phyloP scores from a whole-genome alignment of 2,329 filamentous ascomycete genomes.

The Amauroascus verrucosus region DNA sequence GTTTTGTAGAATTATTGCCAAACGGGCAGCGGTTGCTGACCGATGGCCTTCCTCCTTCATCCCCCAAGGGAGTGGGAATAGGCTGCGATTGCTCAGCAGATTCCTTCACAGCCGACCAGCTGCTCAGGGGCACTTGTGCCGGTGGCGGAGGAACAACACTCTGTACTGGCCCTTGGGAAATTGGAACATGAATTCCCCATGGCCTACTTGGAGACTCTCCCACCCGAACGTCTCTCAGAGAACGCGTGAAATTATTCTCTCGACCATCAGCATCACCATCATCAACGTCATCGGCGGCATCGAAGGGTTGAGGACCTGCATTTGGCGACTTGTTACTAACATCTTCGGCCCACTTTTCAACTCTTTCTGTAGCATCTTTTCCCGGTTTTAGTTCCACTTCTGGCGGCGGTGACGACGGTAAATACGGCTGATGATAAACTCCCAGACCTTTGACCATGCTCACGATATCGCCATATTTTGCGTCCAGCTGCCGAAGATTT shows the following conservation, averaged over 20 bases:
- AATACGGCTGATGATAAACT: constrained; percentile 75
- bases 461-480: constrained; percentile 84
- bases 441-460: constrained; percentile 91
- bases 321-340: constrained; percentile 51
- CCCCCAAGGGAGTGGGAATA: constrained; percentile 4
- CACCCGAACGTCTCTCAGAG: constrained; percentile 78
- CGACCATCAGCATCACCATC: constrained; percentile 44
- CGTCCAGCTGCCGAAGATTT: constrained; percentile 77
- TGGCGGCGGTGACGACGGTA: constrained; percentile 48
- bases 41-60: background rate
- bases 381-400: constrained; percentile 30
- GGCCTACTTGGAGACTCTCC: constrained; percentile 88
- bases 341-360: constrained; percentile 76
- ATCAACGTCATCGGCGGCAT: constrained; percentile 22
- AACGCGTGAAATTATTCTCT: constrained; percentile 68
- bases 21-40: constrained; percentile 36
- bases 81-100: constrained; percentile 14
- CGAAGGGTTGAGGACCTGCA: constrained; percentile 19
- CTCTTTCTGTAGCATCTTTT: constrained; percentile 50
- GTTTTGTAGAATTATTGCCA: background rate
- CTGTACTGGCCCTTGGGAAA: constrained; percentile 37
- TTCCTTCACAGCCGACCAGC: constrained; percentile 16
- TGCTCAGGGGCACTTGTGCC: constrained; percentile 15
- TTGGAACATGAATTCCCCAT: constrained; percentile 80
- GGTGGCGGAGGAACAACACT: constrained; percentile 19